Base-by-base conservation (phyloP, 495 filamentous ascomycete species). In the Penicillium flavigenum region DNA sequence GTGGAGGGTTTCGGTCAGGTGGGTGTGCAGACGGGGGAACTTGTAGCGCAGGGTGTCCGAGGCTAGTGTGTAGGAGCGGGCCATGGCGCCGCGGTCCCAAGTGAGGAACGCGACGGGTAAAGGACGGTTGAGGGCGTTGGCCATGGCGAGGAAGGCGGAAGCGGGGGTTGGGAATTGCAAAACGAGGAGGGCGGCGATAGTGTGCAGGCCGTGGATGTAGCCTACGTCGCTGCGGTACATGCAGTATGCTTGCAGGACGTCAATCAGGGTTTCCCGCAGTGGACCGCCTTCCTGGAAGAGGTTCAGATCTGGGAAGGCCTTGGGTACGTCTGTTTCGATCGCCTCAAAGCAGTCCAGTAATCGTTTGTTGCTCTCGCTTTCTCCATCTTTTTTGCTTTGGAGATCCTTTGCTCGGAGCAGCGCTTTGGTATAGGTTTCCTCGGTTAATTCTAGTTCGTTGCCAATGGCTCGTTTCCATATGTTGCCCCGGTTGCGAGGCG, bases 191-290 rank as follows among this genome's bases (percentile, higher is more conserved):
- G 87, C 93, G 3, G 92, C 91, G 59, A 96, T 88, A 10, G 86
- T 87, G 71, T 96, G 92, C 60, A 90, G 90, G 55, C 93, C 92
- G 54, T 85, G 83, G 51, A 92, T 82, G 61, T 96, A 96, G 59
- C 93, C 93, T 58, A 98, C 90, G 70, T 98, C 94, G 59, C 85
- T 87, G 57, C 94, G 84, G 72, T 98, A 98, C 89, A 95, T 91
- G 42, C 85, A 83, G 69, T 97, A 97, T 6, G 94, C 94, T 59
- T 87, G 82, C 48, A 96, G 77, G 4, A 98, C 86, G 72, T 98
- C 88, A 24, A 89, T 71, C 12, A 98, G 77, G 32, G 81, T 83
- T 36, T 84, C 76, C 59, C 94, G 84, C n/a, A 96, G 73, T 2
- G 92, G 91, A 1, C 82, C 89, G 12, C 83, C 81, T 45, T 81